These are phyloP conservation scores for Bruguiera sexangula DNA, from an alignment of 345 rosid genomes.

Conservation along the genomic window DNA sequence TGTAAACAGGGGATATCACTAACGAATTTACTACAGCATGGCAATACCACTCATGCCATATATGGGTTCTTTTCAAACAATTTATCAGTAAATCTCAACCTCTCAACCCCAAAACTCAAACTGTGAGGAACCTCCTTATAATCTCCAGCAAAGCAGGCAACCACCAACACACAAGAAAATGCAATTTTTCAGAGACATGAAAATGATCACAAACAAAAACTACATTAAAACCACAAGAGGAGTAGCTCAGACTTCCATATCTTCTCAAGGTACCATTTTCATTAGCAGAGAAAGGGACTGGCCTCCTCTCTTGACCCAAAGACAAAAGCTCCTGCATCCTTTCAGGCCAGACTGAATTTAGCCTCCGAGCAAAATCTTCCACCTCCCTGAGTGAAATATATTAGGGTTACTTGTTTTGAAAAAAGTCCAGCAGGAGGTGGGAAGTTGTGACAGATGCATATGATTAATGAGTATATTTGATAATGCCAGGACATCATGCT, in stretches of 20 bases:
- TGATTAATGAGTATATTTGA: background rate
- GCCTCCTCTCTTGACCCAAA: constrained; percentile 19
- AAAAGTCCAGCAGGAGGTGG: background rate
- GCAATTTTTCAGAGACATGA: no score
- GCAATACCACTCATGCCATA: no score
- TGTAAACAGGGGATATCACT: no score
- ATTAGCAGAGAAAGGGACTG: constrained; percentile 9
- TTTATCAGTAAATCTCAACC: no score
- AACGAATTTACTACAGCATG: no score
- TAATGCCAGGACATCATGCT: constrained; percentile 4
- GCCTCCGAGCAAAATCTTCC: constrained; percentile 30
- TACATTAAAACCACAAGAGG: constrained; percentile 5
- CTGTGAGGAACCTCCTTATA: no score
- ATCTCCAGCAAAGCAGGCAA: no score
- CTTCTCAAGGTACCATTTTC: constrained; percentile 19
- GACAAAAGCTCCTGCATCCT: constrained; percentile 30
- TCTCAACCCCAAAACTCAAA: no score
- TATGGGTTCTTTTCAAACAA: no score
- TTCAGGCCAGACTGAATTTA: constrained; percentile 33
- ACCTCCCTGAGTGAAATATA: constrained; percentile 21
- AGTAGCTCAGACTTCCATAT: constrained; percentile 18
- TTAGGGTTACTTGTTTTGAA: background rate
- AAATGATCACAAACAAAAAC: background rate
- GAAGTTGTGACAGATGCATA: background rate
- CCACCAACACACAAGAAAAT: no score